phyloP scores from a whole-genome alignment of 176 grass and related monocot genomes.

The Aegilops sharonensis region DNA sequence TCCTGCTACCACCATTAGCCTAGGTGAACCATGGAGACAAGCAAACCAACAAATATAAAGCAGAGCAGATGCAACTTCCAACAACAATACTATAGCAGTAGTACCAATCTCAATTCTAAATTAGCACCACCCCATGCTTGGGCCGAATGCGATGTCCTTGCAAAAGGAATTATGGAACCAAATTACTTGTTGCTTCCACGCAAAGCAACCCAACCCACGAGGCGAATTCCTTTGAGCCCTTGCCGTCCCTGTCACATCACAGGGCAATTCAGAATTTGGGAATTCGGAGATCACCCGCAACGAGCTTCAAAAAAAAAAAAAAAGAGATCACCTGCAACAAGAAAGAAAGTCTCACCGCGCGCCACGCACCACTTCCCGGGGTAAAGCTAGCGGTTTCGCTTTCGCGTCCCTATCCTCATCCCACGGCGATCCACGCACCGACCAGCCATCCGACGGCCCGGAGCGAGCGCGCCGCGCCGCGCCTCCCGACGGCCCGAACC shows the following conservation, averaged over 20 bases:
- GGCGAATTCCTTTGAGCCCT: background rate
- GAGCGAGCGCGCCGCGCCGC: accelerated
- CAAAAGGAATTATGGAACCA: background rate
- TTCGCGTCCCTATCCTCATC: slow-evolving; percentile 20
- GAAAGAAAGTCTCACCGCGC: background rate
- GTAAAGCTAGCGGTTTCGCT: slow-evolving; percentile 26
- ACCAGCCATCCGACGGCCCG: slow-evolving; percentile 18
- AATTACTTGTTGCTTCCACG: background rate
- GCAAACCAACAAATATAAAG: too few relatives aligned
- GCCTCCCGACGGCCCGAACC: background rate
- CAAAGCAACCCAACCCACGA: background rate
- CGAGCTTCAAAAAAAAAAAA: background rate
- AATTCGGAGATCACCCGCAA: background rate
- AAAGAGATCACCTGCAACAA: background rate
- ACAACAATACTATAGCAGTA: too few relatives aligned
- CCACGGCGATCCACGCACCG: too few relatives aligned
- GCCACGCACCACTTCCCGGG: background rate
- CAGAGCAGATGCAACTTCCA: background rate
- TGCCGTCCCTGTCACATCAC: background rate
- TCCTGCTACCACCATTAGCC: too few relatives aligned
- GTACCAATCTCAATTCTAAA: too few relatives aligned
- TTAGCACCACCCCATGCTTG: too few relatives aligned
- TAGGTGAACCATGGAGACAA: too few relatives aligned
- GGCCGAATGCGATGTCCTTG: background rate
- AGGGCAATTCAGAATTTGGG: background rate